Evolutionary conservation across 805 yeast species (phyloP), one percentile per base, ranked within the genome.

Genomic region (Ascoidea asiatica): DNA sequence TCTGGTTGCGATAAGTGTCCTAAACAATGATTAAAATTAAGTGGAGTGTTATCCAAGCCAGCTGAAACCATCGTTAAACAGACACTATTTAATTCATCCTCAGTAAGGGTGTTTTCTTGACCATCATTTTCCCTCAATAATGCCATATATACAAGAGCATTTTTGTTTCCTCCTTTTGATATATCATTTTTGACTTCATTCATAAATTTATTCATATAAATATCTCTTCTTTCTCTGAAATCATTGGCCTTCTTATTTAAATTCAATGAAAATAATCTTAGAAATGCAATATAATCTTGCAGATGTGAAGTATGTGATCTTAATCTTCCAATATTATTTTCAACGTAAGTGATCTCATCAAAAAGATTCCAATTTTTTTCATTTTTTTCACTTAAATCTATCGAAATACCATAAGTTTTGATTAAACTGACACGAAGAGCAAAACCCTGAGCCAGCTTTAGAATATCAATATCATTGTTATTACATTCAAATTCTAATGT

Each of bases 31-130:
- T 73, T 72, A 42, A 81, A 63, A 41, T 75, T 80, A 29, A 81
- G 64, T 0, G 87, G 79, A 0, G 80, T 73, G 49, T 83, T 82
- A 55, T 82, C 90, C 20, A 82, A 61, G 0, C 92, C 92, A 6
- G 89, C 92, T 51, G 87, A 79, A 0, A 82, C 79, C 81, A 81
- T 75, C 0, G 89, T 79, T 38, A 82, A 62, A 54, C 89, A 81
- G 5, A 79, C 67, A 40, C 84, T 74, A 40, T 65, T 64, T 42
- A 77, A 55, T 52, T 80, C 85, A 6, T 58, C 58, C 2, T 50
- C 53, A 6, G 60, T 58, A 11, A 69, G 47, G 21, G 52, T 51
- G 21, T 46, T 55, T 3, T 39, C 17, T 11, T 55, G 56, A 17
- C 41, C 45, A 5, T 51, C 52, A 13, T 5, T 15, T 23, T 42